phyloP scores from a whole-genome alignment of 2,329 filamentous ascomycete genomes.

The Penicillium aurantiogriseum region DNA sequence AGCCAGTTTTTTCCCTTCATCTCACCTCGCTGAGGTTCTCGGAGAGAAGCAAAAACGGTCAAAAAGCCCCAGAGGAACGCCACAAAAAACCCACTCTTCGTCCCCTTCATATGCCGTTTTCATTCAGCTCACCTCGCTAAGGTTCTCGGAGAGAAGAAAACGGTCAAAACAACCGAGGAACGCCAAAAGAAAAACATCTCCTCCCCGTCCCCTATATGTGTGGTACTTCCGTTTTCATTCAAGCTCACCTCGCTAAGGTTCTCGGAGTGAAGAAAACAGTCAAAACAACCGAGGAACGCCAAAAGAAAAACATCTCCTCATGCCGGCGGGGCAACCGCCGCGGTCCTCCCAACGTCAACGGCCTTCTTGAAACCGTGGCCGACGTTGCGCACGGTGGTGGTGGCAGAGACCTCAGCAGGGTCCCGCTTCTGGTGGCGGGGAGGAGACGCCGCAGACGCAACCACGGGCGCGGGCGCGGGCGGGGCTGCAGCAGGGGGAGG shows the following conservation, averaged over 20 bases:
- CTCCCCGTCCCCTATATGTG: background rate
- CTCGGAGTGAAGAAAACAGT: background rate
- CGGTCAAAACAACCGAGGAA: conserved; percentile 1
- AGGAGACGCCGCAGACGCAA: too few relatives aligned
- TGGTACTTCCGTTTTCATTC: background rate
- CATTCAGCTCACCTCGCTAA: background rate
- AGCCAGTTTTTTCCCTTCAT: background rate
- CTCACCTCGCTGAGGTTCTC: conserved; percentile 1
- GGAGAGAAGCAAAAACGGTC: conserved; percentile 1
- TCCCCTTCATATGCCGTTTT: background rate
- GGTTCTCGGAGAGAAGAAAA: background rate
- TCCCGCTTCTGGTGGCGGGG: too few relatives aligned
- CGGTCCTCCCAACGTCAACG: too few relatives aligned
- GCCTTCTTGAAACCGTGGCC: too few relatives aligned
- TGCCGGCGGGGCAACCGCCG: too few relatives aligned
- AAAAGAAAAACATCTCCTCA: too few relatives aligned
- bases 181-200: background rate
- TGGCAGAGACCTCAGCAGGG: too few relatives aligned
- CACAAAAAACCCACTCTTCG: background rate
- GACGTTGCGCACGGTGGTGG: too few relatives aligned
- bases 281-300: too few relatives aligned
- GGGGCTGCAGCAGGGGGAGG: too few relatives aligned
- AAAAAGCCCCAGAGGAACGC: background rate
- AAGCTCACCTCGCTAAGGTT: conserved; percentile 1
- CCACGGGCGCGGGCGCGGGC: too few relatives aligned